phyloP scores from a whole-genome alignment of 2,329 filamentous ascomycete species.

The Beauveria sp. region DNA sequence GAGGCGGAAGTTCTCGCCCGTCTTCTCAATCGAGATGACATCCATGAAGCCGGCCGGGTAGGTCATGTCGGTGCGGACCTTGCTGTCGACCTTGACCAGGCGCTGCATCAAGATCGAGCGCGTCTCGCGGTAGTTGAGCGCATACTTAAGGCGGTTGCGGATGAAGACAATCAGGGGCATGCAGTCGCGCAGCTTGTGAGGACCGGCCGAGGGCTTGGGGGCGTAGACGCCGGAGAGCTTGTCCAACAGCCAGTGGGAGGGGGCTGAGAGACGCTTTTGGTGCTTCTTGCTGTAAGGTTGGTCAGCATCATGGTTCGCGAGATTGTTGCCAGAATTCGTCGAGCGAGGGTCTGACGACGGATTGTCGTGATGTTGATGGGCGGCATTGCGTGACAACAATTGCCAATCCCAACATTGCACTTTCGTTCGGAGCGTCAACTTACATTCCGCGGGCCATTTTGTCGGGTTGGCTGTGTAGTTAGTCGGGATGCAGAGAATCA shows the following conservation, averaged over 20 bases:
- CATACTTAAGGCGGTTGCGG: constrained; percentile 96
- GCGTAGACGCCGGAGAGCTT: constrained; percentile 91
- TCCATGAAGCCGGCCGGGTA: constrained; percentile 99
- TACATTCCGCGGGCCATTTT: constrained; percentile 61
- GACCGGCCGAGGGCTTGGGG: constrained; percentile 67
- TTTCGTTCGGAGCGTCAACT: constrained; percentile 24
- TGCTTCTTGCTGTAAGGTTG: constrained; percentile 77
- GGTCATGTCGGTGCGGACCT: constrained; percentile 97
- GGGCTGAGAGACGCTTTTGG: constrained; percentile 98
- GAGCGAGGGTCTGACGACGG: too few species aligned
- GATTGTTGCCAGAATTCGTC: too few species aligned
- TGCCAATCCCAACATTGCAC: neutral
- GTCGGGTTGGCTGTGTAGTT: constrained; percentile 32
- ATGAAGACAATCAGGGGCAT: constrained; percentile 98
- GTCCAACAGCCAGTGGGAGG: constrained; percentile 99
- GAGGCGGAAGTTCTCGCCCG: constrained; percentile 99
- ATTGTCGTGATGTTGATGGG: too few species aligned
- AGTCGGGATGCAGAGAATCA: constrained; percentile 28
- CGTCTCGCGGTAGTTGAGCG: constrained; percentile 96
- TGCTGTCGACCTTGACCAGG: constrained; percentile 98
- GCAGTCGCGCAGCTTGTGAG: constrained; percentile 99
- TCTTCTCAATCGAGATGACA: constrained; percentile 99
- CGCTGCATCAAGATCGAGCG: constrained; percentile 99
- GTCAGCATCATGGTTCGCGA: constrained; percentile 20
- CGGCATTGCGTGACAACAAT: neutral